These are phyloP conservation scores for Stipa capillata DNA, from an alignment of 176 grass and related monocot genomes.

Conservation along the genomic window DNA sequence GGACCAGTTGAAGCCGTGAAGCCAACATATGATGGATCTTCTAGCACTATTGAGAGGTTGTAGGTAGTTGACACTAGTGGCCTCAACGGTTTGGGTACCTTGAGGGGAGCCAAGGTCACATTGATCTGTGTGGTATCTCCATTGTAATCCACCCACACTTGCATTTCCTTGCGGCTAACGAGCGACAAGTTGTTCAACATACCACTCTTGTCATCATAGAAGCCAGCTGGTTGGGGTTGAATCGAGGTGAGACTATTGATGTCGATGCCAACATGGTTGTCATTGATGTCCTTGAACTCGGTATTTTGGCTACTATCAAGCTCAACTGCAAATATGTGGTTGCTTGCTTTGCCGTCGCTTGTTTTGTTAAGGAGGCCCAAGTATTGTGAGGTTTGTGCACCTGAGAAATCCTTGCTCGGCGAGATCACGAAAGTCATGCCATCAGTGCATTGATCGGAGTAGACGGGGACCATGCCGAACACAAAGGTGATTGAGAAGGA, in stretches of 20 bases:
- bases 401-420: neutral
- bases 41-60: constrained; percentile 3
- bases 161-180: neutral
- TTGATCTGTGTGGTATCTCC: neutral
- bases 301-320: neutral
- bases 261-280: constrained; percentile 19
- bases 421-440: constrained; percentile 1
- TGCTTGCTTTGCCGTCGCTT: neutral
- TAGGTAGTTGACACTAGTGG: neutral
- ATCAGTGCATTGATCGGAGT: neutral
- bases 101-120: neutral
- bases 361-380: constrained; percentile 14
- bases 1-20: neutral
- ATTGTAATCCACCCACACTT: constrained; percentile 21
- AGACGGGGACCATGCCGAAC: neutral
- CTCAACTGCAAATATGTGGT: constrained; percentile 18
- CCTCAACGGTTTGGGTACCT: neutral
- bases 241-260: constrained; percentile 2
- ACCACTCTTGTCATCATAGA: neutral
- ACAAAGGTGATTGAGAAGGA: neutral
- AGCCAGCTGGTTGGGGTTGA: neutral
- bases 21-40: neutral
- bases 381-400: neutral
- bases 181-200: neutral
- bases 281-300: constrained; percentile 15